Percentiles rank a stretch among this genome's conserved stretches.
These are phyloP conservation scores for Penicillium brasilianum DNA, from an alignment of 2,329 filamentous ascomycete species.

Conservation along the genomic window DNA sequence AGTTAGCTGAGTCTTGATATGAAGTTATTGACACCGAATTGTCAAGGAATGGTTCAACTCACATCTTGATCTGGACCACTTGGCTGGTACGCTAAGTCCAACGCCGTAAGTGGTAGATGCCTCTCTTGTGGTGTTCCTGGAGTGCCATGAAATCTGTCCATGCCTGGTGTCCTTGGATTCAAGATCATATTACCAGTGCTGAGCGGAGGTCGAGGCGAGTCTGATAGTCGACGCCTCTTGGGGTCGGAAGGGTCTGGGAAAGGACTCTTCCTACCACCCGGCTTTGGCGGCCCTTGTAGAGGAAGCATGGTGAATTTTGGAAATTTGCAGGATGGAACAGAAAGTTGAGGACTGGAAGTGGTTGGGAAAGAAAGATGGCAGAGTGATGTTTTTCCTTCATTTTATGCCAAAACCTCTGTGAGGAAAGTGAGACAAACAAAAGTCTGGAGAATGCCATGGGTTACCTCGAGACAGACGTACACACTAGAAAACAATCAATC, in stretches of 20 bases:
- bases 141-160: not conserved
- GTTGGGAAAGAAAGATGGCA: not conserved
- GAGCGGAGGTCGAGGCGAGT: not conserved
- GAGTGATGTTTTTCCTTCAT: not conserved
- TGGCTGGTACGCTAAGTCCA: not conserved
- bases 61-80: not conserved
- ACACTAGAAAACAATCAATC: not conserved
- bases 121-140: not conserved
- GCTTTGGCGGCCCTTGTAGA: not conserved
- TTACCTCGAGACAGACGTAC: not conserved
- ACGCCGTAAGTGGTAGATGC: not conserved
- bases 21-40: not conserved
- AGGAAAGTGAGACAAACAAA: not conserved
- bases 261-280: not conserved
- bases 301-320: not conserved
- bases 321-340: not conserved
- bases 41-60: not conserved
- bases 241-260: not conserved
- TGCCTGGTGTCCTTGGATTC: not conserved
- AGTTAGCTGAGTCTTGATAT: not conserved
- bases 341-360: not conserved
- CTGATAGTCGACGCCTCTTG: not conserved
- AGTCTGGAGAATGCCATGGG: not conserved
- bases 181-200: not conserved
- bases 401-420: not conserved